Conservation (phyloP, 306 rosid genomes). For the Crotalaria pallida region DNA sequence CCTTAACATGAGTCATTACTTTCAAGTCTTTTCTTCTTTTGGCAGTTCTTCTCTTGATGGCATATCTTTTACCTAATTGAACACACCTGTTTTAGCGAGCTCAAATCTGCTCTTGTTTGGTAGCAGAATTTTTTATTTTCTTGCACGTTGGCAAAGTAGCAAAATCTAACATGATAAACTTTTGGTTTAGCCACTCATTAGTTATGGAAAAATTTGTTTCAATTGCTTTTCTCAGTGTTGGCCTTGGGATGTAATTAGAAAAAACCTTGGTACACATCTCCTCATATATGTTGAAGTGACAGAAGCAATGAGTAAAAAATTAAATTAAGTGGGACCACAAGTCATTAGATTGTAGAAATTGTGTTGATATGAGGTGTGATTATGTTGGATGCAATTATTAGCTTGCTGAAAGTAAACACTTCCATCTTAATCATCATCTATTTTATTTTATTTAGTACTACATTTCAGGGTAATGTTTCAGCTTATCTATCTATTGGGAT, state of each 20-base stretch:
- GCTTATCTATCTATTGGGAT: not conserved
- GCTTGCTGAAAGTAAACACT: constrained; percentile 1
- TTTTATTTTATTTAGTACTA: no score
- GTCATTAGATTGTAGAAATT: not conserved
- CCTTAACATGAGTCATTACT: constrained; percentile 2
- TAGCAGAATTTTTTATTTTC: not conserved
- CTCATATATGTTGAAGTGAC: not conserved
- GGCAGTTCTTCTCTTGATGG: not conserved
- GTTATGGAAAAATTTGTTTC: not conserved
- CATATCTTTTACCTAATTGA: not conserved
- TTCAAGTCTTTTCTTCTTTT: not conserved
- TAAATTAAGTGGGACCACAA: not conserved
- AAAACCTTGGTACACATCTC: not conserved
- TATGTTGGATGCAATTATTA: not conserved
- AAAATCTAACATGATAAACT: not conserved
- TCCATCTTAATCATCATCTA: not conserved
- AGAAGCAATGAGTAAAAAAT: not conserved
- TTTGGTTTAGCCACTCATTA: not conserved
- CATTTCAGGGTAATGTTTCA: not conserved
- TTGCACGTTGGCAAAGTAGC: not conserved
- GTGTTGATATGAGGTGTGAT: not conserved
- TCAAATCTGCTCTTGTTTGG: not conserved
- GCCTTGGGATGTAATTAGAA: not conserved
- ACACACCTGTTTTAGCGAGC: not conserved
- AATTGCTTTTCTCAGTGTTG: not conserved